These are phyloP conservation scores for Zea mays DNA, from an alignment of 176 grass and related monocot species.

Conservation along the genomic window DNA sequence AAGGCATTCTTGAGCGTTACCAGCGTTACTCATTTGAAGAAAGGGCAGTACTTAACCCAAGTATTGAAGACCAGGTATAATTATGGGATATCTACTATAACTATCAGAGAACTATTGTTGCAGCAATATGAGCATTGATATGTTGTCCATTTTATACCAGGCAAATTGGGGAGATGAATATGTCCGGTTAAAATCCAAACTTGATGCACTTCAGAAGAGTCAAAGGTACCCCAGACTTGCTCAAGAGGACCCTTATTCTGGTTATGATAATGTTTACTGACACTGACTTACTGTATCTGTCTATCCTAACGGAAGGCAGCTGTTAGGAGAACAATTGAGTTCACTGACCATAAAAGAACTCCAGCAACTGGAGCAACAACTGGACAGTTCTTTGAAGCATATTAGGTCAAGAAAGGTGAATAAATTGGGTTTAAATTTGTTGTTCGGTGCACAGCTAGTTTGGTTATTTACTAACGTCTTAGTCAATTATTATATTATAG, in stretches of 20 bases:
- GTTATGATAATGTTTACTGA: slow-evolving; percentile 6
- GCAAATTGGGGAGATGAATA: slow-evolving; percentile 64
- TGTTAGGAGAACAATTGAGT: slow-evolving; percentile 79
- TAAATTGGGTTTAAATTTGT: slow-evolving; percentile 10
- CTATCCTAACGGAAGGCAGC: slow-evolving; percentile 53
- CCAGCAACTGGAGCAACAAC: slow-evolving; percentile 80
- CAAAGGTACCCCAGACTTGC: slow-evolving; percentile 52
- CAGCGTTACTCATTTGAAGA: slow-evolving; percentile 68
- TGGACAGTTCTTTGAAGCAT: slow-evolving; percentile 74
- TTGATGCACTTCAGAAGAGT: slow-evolving; percentile 69
- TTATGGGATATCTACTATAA: background rate
- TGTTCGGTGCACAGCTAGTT: background rate
- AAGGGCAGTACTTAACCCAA: slow-evolving; percentile 58
- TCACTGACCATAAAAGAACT: slow-evolving; percentile 67
- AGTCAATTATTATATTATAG: slow-evolving; percentile 20
- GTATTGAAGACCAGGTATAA: slow-evolving; percentile 57
- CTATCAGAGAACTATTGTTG: background rate
- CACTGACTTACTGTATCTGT: background rate
- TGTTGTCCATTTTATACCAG: slow-evolving; percentile 36
- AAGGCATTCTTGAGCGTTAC: slow-evolving; percentile 79
- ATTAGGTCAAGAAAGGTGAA: slow-evolving; percentile 90
- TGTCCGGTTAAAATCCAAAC: slow-evolving; percentile 56
- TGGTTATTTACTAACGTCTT: slow-evolving; percentile 2
- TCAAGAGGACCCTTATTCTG: slow-evolving; percentile 20
- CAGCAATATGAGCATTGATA: slow-evolving; percentile 8